Percentiles rank a stretch among this genome's conserved stretches.
Evolutionary conservation across 1,139 yeast species (phyloP).

Genomic region (Magnusiomyces tetraspermus): DNA sequence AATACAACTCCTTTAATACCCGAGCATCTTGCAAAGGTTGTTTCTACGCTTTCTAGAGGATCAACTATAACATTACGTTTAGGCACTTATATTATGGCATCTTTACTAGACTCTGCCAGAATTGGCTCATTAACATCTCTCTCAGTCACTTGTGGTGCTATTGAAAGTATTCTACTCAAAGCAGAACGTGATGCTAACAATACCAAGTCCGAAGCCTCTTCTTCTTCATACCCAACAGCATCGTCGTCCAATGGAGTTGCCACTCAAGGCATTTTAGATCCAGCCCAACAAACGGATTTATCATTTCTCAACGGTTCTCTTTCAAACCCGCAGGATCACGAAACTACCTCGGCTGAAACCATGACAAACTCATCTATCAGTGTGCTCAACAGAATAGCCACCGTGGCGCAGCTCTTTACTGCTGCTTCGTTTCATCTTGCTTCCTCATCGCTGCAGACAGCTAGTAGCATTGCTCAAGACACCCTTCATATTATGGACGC

Average conservation of each 20-base stretch:
- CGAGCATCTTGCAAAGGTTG: slow-evolving; percentile 22
- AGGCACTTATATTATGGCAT: slow-evolving; percentile 24
- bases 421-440: slow-evolving; percentile 28
- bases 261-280: background rate
- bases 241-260: background rate
- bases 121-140: slow-evolving; percentile 25
- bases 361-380: slow-evolving; percentile 21
- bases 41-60: slow-evolving; percentile 26
- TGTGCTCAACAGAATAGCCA: slow-evolving; percentile 23
- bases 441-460: slow-evolving; percentile 22
- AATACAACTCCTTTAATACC: slow-evolving; percentile 24
- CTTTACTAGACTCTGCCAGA: slow-evolving; percentile 25
- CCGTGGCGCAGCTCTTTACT: slow-evolving; percentile 26
- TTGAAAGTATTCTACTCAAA: slow-evolving; percentile 25
- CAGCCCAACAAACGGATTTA: background rate
- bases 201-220: slow-evolving; percentile 11
- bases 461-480: slow-evolving; percentile 27
- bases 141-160: slow-evolving; percentile 25
- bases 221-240: slow-evolving; percentile 1
- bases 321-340: background rate
- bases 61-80: slow-evolving; percentile 25
- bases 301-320: background rate
- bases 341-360: slow-evolving; percentile 7
- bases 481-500: slow-evolving; percentile 28
- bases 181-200: slow-evolving; percentile 27